These are phyloP conservation scores for Cutaneotrichosporon cutaneum DNA, from an alignment of 1,284 basidiomycete genomes.

Conservation along the genomic window DNA sequence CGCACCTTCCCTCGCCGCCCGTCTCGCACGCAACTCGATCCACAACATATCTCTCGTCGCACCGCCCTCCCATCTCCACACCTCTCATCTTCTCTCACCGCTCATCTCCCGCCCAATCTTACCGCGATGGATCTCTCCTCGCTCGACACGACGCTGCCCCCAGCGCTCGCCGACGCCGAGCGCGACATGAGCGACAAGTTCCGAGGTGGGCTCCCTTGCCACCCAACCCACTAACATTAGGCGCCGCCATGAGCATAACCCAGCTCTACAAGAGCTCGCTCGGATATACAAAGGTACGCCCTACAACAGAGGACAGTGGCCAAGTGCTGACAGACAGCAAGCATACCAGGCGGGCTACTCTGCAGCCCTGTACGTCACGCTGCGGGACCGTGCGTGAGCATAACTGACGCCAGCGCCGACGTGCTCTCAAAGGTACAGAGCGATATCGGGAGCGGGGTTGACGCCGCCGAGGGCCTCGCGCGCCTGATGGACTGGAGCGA, in stretches of 20 bases:
- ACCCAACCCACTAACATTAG: slow-evolving; percentile 28
- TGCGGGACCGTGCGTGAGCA: slow-evolving; percentile 6
- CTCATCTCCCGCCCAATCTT: background rate
- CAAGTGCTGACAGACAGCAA: slow-evolving; percentile 37
- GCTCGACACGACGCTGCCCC: slow-evolving; percentile 47
- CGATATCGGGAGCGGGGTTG: slow-evolving; percentile 43
- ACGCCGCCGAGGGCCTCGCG: slow-evolving; percentile 47
- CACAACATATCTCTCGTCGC: background rate
- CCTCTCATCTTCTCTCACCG: background rate
- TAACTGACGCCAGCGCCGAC: slow-evolving; percentile 34
- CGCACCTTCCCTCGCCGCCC: background rate
- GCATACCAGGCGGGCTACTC: slow-evolving; percentile 53
- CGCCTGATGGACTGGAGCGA: slow-evolving; percentile 55
- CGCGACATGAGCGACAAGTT: slow-evolving; percentile 55
- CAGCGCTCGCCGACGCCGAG: slow-evolving; percentile 51
- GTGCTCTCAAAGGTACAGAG: slow-evolving; percentile 50
- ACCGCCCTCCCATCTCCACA: background rate
- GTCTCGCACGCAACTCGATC: background rate
- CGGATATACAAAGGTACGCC: slow-evolving; percentile 50
- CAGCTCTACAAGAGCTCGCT: slow-evolving; percentile 52
- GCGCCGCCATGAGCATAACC: slow-evolving; percentile 52
- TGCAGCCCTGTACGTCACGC: slow-evolving; percentile 45
- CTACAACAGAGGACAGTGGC: too few relatives aligned
- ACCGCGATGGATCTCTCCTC: slow-evolving; percentile 50
- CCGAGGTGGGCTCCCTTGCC: slow-evolving; percentile 43